phyloP scores from a whole-genome alignment of 2,329 filamentous ascomycete genomes.

The Didymella sp. region DNA sequence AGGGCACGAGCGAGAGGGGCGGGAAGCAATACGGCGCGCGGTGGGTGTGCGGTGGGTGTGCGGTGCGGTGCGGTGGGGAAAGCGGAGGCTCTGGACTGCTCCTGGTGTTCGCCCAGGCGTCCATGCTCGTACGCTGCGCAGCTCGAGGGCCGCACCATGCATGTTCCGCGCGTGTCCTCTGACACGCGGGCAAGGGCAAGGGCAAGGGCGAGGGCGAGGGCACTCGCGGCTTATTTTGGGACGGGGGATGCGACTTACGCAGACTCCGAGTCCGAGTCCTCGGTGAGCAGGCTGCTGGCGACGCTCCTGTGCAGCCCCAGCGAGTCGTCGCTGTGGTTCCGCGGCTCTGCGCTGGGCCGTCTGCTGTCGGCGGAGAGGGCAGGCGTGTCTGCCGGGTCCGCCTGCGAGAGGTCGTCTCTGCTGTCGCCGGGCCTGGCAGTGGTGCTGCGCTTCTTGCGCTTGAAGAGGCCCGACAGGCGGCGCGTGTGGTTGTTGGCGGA shows the following conservation, averaged over 20 bases:
- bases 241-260: conserved; percentile 54
- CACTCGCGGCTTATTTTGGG: conserved; percentile 1
- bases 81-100: conserved; percentile 26
- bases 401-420: conserved; percentile 38
- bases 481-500: conserved; percentile 47
- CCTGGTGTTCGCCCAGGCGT: conserved; percentile 23
- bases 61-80: conserved; percentile 30
- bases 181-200: conserved; percentile 12
- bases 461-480: conserved; percentile 62
- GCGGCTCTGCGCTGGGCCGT: conserved; percentile 22
- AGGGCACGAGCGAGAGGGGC: conserved; percentile 5
- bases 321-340: conserved; percentile 51
- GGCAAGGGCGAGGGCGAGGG: too few species aligned
- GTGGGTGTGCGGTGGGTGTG: not conserved
- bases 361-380: conserved; percentile 18
- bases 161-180: too few species aligned
- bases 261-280: conserved; percentile 58
- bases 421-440: conserved; percentile 32
- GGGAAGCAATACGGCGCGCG: conserved; percentile 17
- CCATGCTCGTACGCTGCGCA: conserved; percentile 23
- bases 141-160: conserved; percentile 2
- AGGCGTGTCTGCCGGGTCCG: conserved; percentile 11
- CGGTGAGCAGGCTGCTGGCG: conserved; percentile 58
- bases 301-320: conserved; percentile 54
- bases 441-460: conserved; percentile 52